These are phyloP conservation scores for Pleurotus tuoliensis DNA, from an alignment of 768 basidiomycete genomes.

Conservation along the genomic window DNA sequence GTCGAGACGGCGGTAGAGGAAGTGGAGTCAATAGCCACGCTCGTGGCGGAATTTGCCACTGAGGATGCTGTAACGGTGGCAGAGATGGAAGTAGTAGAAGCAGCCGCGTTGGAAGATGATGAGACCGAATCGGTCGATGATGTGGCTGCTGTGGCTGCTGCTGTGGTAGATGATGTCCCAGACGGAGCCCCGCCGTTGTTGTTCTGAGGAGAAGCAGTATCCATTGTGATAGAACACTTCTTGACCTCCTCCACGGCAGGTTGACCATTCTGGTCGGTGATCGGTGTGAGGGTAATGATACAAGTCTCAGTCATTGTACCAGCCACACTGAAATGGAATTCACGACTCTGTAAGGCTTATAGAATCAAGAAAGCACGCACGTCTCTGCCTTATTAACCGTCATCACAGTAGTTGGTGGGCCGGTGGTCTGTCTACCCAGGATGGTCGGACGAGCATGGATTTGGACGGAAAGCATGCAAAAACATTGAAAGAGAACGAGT, in stretches of 20 bases:
- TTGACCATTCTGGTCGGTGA: conserved; percentile 45
- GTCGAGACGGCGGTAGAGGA: conserved; percentile 11
- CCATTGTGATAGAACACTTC: conserved; percentile 43
- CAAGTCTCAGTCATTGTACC: conserved; percentile 59
- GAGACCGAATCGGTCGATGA: conserved; percentile 3
- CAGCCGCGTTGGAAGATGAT: conserved; percentile 3
- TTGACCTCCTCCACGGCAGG: conserved; percentile 47
- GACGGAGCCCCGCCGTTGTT: not conserved
- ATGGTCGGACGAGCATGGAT: conserved; percentile 34
- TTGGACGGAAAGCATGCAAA: conserved; percentile 28
- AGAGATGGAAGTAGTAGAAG: conserved; percentile 4
- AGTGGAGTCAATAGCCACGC: conserved; percentile 14
- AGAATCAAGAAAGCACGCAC: conserved; percentile 30
- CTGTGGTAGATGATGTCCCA: conserved; percentile 10
- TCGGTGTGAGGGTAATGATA: conserved; percentile 51
- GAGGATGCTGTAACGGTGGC: conserved; percentile 5
- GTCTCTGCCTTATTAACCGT: conserved; percentile 41
- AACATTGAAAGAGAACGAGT: conserved; percentile 34
- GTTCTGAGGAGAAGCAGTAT: conserved; percentile 10
- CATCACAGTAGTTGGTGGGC: conserved; percentile 33
- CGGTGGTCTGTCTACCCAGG: conserved; percentile 26
- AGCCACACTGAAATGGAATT: conserved; percentile 31
- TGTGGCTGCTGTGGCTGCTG: conserved; percentile 14
- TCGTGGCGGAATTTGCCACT: conserved; percentile 3
- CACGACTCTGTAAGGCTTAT: conserved; percentile 5